Conservation (phyloP, 1,139 yeast genomes). For the Suhomyces taliae region DNA sequence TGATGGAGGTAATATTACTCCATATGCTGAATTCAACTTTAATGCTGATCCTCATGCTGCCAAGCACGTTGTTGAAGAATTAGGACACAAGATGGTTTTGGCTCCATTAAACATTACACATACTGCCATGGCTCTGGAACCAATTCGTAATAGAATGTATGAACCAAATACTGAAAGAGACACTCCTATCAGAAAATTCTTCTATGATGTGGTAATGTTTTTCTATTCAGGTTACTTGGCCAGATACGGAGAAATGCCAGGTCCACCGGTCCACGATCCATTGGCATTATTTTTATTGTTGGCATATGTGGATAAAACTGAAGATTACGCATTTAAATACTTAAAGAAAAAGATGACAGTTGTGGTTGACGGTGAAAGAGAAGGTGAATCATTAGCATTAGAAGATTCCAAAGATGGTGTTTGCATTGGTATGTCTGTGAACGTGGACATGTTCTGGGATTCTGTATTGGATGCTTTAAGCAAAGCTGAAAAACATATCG, state of each 20-base stretch:
- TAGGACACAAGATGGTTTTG: slow-evolving; percentile 52
- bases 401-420: slow-evolving; percentile 35
- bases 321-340: slow-evolving; percentile 33
- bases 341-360: slow-evolving; percentile 28
- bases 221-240: slow-evolving; percentile 48
- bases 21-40: slow-evolving; percentile 76
- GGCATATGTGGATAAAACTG: slow-evolving; percentile 37
- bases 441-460: slow-evolving; percentile 55
- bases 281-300: slow-evolving; percentile 63
- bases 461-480: slow-evolving; percentile 44
- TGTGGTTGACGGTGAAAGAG: slow-evolving; percentile 28
- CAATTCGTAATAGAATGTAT: slow-evolving; percentile 39
- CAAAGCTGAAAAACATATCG: slow-evolving; percentile 13
- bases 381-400: slow-evolving; percentile 37
- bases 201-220: slow-evolving; percentile 56
- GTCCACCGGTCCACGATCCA: slow-evolving; percentile 87
- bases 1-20: slow-evolving; percentile 43
- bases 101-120: slow-evolving; percentile 75
- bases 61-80: slow-evolving; percentile 49
- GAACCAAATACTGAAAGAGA: slow-evolving; percentile 16
- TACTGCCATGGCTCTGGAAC: slow-evolving; percentile 57
- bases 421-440: slow-evolving; percentile 44
- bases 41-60: slow-evolving; percentile 80
- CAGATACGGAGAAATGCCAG: slow-evolving; percentile 46
- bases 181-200: slow-evolving; percentile 50